Evolutionary conservation across 208 protist genomes (phyloP).

Genomic region (Trypanosoma cruzi): DNA sequence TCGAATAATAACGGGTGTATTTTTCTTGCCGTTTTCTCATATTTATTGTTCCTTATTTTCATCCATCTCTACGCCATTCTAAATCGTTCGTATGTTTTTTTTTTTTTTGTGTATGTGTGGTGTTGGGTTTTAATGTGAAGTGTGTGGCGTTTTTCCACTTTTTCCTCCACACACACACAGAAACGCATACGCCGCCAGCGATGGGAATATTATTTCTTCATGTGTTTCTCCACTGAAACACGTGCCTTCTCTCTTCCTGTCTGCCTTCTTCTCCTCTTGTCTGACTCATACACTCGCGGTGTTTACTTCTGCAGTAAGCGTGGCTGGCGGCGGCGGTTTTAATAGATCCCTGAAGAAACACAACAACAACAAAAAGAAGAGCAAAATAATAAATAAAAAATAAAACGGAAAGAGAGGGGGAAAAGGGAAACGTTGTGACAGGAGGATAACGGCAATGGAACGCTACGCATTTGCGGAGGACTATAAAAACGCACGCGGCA

Average conservation of each 20-base stretch:
- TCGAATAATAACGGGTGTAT: neutral
- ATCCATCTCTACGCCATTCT: too few species aligned
- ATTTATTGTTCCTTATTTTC: too few species aligned
- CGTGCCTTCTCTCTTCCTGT: neutral
- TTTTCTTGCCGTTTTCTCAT: slow-evolving; percentile 20
- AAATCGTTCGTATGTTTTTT: neutral
- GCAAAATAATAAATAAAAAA: too few species aligned
- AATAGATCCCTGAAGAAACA: too few species aligned
- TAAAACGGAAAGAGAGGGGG: neutral
- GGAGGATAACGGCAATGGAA: slow-evolving; percentile 24
- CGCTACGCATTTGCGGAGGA: slow-evolving; percentile 85
- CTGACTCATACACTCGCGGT: too few species aligned
- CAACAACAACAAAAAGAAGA: too few species aligned
- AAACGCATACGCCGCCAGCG: neutral
- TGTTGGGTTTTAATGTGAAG: neutral
- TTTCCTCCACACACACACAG: neutral
- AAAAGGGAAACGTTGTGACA: neutral
- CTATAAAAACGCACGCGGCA: slow-evolving; percentile 87
- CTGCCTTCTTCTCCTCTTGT: slow-evolving; percentile 11
- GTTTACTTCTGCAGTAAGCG: too few species aligned
- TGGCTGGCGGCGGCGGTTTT: too few species aligned
- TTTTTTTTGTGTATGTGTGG: neutral
- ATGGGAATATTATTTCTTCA: neutral
- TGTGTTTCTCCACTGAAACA: too few species aligned
- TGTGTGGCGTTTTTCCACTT: neutral